Evolutionary conservation across 2,329 filamentous ascomycete species (phyloP), one percentile per base, ranked within the genome.

Genomic region (Exophiala sideris): DNA sequence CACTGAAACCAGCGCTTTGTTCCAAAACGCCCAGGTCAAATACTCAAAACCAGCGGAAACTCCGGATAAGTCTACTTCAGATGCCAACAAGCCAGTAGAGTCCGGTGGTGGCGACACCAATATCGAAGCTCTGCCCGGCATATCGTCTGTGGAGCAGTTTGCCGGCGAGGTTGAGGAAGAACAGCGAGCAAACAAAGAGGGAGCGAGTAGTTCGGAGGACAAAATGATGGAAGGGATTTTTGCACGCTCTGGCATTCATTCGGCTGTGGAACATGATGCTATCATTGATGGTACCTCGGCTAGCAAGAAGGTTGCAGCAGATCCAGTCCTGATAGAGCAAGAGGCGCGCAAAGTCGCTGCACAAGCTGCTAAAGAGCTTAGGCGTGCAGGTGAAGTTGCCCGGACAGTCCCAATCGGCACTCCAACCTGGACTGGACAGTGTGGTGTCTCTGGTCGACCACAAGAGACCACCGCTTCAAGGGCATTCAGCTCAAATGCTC

Each of bases 211-310:
- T 44, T 72, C 73, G 1, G 88, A 92, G 67, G 85, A 85, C 50
- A 87, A 89, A 41, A 83, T 97, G 61, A 87, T 97, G 75, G 86
- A 91, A 59, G 88, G 88, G 48, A 90, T 99, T 50, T 96, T 97
- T 67, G 86, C 91, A 1, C 84, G 86, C 38, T 88, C 89, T 0
- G 88, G 86, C 2, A 88, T 97, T 1, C 91, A 95, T 65, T 91
- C 88, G n/a, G 89, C 91, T 0, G 82, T 96, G 41, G 89, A 96
- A 64, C 94, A 99, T 67, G 94, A 97, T 62, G 83, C 90, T 49
- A 95, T 97, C 64, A 82, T 97, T 64, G 88, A 86, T 62, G 87
- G 87, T 36, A 56, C 52, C 33, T 60, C 50, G 33, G 33, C 47
- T 11, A 87, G 84, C 62, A 82, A 83, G 48, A 84, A 84, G 51